Percentiles rank a stretch among this genome's conserved stretches.
These are phyloP conservation scores for Arthrinium puccinioides DNA, from an alignment of 2,329 filamentous ascomycete genomes.

Conservation along the genomic window DNA sequence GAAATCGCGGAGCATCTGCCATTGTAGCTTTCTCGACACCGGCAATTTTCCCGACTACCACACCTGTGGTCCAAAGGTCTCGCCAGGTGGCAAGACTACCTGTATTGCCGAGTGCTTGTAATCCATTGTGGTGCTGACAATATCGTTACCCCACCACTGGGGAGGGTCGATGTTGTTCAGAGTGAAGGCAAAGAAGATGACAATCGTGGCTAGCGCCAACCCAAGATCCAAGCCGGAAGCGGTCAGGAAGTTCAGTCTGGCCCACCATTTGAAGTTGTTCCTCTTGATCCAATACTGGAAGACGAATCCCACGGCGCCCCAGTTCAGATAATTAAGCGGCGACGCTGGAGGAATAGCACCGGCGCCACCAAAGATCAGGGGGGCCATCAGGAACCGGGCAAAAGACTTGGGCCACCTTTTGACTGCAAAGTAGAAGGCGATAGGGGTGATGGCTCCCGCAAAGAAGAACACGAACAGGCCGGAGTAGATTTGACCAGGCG, in stretches of 20 bases:
- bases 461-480: conserved; percentile 53
- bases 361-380: conserved; percentile 55
- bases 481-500: conserved; percentile 53
- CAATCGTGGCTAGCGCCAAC: conserved; percentile 56
- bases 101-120: conserved; percentile 52
- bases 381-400: conserved; percentile 48
- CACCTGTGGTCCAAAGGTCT: conserved; percentile 52
- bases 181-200: conserved; percentile 65
- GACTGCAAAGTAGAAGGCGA: conserved; percentile 42
- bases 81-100: conserved; percentile 39
- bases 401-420: conserved; percentile 44
- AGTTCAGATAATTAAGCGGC: conserved; percentile 67
- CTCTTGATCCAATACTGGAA: conserved; percentile 65
- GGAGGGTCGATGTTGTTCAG: conserved; percentile 56
- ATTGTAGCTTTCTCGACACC: not conserved
- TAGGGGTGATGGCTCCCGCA: conserved; percentile 44
- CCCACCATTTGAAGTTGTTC: conserved; percentile 63
- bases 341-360: conserved; percentile 57
- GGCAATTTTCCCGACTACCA: conserved; percentile 44
- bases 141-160: conserved; percentile 61
- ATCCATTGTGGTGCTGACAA: conserved; percentile 56
- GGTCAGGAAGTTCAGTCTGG: conserved; percentile 64
- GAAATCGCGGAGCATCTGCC: too few species aligned
- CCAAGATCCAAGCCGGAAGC: conserved; percentile 64
- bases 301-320: conserved; percentile 62